These are phyloP conservation scores for Alternaria tenuissima DNA, from an alignment of 2,329 filamentous ascomycete species.

Conservation along the genomic window DNA sequence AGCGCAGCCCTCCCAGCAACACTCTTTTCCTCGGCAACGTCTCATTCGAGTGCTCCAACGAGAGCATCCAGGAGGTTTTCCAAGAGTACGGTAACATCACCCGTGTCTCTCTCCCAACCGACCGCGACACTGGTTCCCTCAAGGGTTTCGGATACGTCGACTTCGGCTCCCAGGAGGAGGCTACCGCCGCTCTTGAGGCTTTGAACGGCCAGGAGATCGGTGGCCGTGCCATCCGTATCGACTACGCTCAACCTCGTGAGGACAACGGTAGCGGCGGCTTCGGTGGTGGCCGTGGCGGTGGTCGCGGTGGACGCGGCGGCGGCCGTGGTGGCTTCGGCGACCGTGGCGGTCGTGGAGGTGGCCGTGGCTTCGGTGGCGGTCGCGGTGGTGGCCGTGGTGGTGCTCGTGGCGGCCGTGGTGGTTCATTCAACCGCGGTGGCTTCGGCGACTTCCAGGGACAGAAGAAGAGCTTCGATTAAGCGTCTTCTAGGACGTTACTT, in stretches of 20 bases:
- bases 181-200: conserved; percentile 74
- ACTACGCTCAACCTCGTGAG: conserved; percentile 76
- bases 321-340: conserved; percentile 61
- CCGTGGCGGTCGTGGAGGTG: conserved; percentile 60
- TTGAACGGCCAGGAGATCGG: conserved; percentile 76
- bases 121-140: conserved; percentile 80
- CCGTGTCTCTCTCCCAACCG: conserved; percentile 86
- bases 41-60: conserved; percentile 82
- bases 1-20: conserved; percentile 78
- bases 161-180: conserved; percentile 83
- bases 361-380: conserved; percentile 57
- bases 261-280: conserved; percentile 65
- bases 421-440: conserved; percentile 61
- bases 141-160: conserved; percentile 95
- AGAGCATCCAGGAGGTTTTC: conserved; percentile 78
- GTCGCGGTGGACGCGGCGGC: conserved; percentile 52
- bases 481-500: conserved; percentile 9
- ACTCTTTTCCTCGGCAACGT: conserved; percentile 94
- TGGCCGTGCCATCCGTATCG: conserved; percentile 80
- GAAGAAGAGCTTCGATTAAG: conserved; percentile 73
- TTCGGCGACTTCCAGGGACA: conserved; percentile 77
- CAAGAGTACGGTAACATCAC: conserved; percentile 73
- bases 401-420: conserved; percentile 54
- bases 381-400: conserved; percentile 57
- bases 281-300: conserved; percentile 60